Percentiles rank a stretch among this genome's conserved stretches.
These are phyloP conservation scores for Ustilago vetiveriae DNA, from an alignment of 1,284 basidiomycete species.

Conservation along the genomic window DNA sequence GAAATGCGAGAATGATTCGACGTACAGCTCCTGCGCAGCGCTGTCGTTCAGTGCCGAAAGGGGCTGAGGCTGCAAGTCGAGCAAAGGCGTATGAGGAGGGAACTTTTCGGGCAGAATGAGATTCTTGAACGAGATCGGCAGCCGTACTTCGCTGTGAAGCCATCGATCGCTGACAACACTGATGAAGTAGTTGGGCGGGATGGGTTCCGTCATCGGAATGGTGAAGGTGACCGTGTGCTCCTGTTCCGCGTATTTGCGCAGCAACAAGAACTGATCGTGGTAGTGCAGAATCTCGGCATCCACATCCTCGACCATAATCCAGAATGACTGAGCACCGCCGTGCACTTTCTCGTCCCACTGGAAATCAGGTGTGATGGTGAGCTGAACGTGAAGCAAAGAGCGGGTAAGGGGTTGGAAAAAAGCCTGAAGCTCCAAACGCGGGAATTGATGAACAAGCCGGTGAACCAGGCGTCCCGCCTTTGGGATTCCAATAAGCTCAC, in stretches of 20 bases:
- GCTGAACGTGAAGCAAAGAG: constrained; percentile 62
- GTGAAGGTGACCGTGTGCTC: constrained; percentile 94
- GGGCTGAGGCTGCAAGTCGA: constrained; percentile 91
- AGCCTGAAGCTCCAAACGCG: constrained; percentile 81
- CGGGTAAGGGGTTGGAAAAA: constrained; percentile 59
- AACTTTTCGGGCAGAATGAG: constrained; percentile 97
- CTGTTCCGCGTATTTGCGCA: constrained; percentile 84
- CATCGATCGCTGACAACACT: constrained; percentile 93
- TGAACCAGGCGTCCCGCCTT: constrained; percentile 87
- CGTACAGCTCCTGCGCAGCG: constrained; percentile 86
- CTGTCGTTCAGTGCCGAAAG: constrained; percentile 89
- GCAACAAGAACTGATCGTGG: constrained; percentile 90
- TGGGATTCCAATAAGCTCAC: constrained; percentile 91
- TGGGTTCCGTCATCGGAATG: constrained; percentile 94
- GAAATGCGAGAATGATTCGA: constrained; percentile 77
- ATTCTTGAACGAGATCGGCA: constrained; percentile 97
- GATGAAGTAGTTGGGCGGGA: constrained; percentile 97
- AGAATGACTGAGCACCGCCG: constrained; percentile 84
- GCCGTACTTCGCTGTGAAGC: constrained; percentile 91
- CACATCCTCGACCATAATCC: constrained; percentile 92
- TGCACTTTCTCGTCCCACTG: constrained; percentile 96
- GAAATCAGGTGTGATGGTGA: constrained; percentile 87
- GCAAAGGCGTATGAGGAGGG: constrained; percentile 87
- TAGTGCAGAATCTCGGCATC: constrained; percentile 95
- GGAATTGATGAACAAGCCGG: constrained; percentile 95